These are phyloP conservation scores for Solanum habrochaites DNA, from an alignment of 257 asterid species.

Conservation along the genomic window DNA sequence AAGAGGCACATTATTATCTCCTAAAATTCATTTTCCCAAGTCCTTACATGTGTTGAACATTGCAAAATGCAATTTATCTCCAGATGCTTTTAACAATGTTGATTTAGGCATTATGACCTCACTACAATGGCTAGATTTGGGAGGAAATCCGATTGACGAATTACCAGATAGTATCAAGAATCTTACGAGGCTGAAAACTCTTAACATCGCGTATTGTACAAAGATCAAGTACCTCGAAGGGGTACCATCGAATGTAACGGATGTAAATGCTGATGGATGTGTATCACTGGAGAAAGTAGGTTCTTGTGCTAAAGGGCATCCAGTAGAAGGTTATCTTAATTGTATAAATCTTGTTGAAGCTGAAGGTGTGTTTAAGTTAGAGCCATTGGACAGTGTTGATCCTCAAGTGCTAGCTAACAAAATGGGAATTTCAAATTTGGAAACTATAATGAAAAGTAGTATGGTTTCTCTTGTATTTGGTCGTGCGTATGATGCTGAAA, in stretches of 20 bases:
- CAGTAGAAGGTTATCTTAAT: not conserved
- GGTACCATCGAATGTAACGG: not conserved
- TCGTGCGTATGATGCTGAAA: not conserved
- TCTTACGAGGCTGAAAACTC: not conserved
- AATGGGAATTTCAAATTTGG: not conserved
- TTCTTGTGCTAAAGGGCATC: not conserved
- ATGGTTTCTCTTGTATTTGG: not conserved
- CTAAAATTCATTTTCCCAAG: not conserved
- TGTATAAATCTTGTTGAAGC: not conserved
- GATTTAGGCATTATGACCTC: not conserved
- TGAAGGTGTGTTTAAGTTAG: not conserved
- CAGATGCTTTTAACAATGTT: not conserved
- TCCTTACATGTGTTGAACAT: not conserved
- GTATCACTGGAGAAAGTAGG: not conserved
- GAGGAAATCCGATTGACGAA: not conserved
- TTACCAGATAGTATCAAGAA: constrained; percentile 5
- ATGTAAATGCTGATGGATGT: not conserved
- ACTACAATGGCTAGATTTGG: not conserved
- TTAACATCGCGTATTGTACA: not conserved
- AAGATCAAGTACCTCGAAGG: not conserved
- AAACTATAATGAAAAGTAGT: not conserved
- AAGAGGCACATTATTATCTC: not conserved
- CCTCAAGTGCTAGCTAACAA: not conserved
- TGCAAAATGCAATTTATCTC: constrained; percentile 3
- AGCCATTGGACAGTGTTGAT: not conserved